A percentile compares a stretch with the other conserved stretches of the same genome.
phyloP scores from a whole-genome alignment of 148 eudicot species.

The Rhododendron ferrugineum region DNA sequence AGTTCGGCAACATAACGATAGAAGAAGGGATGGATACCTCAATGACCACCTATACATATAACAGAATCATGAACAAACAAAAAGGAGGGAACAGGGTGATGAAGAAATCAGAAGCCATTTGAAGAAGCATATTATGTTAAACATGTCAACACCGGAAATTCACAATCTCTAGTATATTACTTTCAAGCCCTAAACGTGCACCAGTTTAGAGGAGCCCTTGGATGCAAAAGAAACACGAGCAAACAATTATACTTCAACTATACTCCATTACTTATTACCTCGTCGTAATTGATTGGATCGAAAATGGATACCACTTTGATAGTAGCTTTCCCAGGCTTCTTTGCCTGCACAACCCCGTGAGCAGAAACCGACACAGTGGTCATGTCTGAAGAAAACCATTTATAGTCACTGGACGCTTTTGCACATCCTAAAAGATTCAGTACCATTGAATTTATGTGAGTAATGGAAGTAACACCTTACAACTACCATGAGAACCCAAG shows the following conservation, averaged over 20 bases:
- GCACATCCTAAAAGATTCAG: constrained; percentile 57
- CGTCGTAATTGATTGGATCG: constrained; percentile 69
- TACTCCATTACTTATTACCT: constrained; percentile 45
- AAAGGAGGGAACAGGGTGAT: neutral
- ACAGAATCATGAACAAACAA: constrained; percentile 5
- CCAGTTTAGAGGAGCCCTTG: neutral
- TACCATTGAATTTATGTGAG: constrained; percentile 10
- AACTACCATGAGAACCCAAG: constrained; percentile 4
- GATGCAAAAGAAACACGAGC: neutral
- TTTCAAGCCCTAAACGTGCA: neutral
- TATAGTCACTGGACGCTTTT: constrained; percentile 58
- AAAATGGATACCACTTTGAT: constrained; percentile 63
- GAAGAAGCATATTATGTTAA: constrained; percentile 2
- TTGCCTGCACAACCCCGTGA: constrained; percentile 74
- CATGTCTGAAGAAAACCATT: constrained; percentile 79
- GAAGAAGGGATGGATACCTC: constrained; percentile 76
- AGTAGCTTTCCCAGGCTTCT: constrained; percentile 74
- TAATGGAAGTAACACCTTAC: constrained; percentile 5
- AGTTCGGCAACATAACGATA: constrained; percentile 66
- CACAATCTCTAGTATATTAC: constrained; percentile 1
- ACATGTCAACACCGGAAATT: constrained; percentile 9
- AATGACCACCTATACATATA: constrained; percentile 41
- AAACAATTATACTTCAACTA: neutral
- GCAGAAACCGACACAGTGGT: constrained; percentile 61
- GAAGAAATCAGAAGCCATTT: neutral